Conservation (phyloP, 352 stramenopile genomes). For the Achlya hypogyna region DNA sequence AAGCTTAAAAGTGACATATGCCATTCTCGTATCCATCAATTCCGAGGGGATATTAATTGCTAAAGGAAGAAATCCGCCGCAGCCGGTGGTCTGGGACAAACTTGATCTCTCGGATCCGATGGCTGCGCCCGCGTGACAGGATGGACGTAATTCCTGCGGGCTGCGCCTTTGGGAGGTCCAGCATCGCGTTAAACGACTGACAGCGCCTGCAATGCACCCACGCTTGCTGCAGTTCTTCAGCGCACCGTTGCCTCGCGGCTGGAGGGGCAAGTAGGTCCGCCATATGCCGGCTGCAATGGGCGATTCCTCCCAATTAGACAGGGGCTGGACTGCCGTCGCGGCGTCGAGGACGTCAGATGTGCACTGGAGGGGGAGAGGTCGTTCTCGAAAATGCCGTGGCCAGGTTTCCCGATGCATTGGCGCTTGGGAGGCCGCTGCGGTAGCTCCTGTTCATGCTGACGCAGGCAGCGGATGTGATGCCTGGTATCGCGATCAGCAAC, state of each 20-base stretch:
- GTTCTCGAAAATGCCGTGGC: too few relatives aligned
- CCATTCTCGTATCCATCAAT: not conserved
- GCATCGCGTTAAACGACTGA: too few relatives aligned
- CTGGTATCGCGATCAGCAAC: not conserved
- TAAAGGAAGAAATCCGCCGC: not conserved
- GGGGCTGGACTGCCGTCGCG: too few relatives aligned
- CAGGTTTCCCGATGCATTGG: too few relatives aligned
- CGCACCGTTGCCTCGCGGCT: too few relatives aligned
- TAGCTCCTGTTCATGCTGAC: not conserved
- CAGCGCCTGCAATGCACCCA: too few relatives aligned
- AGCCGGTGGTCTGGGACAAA: not conserved
- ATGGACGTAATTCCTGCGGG: not conserved
- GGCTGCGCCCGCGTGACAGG: not conserved
- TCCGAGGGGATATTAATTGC: not conserved
- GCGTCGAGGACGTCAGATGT: too few relatives aligned
- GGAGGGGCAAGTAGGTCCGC: not conserved
- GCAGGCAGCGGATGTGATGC: not conserved
- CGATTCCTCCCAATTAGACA: not conserved
- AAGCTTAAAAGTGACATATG: too few relatives aligned
- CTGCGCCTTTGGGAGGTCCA: too few relatives aligned
- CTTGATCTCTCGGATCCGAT: not conserved
- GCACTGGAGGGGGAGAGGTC: too few relatives aligned
- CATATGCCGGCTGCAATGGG: not conserved
- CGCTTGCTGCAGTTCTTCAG: too few relatives aligned
- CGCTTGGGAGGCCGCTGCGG: too few relatives aligned